Conservation (phyloP, 176 grass and related monocot genomes). For the Oryza rufipogon region DNA sequence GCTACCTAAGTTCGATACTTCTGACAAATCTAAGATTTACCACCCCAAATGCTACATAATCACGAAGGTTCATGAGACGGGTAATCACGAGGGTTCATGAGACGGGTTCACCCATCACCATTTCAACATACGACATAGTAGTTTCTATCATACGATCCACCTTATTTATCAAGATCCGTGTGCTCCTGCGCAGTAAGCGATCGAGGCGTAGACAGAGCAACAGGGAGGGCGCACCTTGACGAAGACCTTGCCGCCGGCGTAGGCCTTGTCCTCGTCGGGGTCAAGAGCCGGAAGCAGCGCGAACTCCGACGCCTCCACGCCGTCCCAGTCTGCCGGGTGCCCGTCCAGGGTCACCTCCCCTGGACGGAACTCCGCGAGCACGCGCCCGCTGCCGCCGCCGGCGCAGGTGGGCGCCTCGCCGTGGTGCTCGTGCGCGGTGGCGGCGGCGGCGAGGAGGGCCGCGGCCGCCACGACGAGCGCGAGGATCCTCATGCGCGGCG, state of each 20-base stretch:
- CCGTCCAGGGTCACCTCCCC: conserved; percentile 85
- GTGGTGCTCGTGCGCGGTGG: conserved; percentile 72
- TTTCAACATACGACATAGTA: not conserved
- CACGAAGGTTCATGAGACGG: conserved; percentile 12
- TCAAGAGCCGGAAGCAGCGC: conserved; percentile 83
- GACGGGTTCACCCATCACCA: not conserved
- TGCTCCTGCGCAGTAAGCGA: not conserved
- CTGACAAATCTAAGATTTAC: conserved; percentile 22
- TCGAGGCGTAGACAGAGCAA: not conserved
- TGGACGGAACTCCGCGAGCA: conserved; percentile 78
- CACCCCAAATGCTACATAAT: not conserved
- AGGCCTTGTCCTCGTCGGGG: conserved; percentile 84
- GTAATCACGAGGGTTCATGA: conserved; percentile 1
- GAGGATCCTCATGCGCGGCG: conserved; percentile 30
- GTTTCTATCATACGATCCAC: conserved; percentile 5
- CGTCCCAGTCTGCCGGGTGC: conserved; percentile 72
- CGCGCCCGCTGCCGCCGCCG: conserved; percentile 43
- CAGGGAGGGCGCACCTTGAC: conserved; percentile 67
- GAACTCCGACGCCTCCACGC: conserved; percentile 79
- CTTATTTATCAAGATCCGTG: conserved; percentile 12
- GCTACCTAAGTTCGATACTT: not conserved
- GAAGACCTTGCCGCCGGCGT: conserved; percentile 68
- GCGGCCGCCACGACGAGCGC: conserved; percentile 36
- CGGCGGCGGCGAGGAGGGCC: conserved; percentile 25
- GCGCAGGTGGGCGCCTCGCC: conserved; percentile 62